Percentiles rank a stretch among this genome's conserved stretches.
Evolutionary conservation across 345 rosid species (phyloP).

Genomic region (Odontarrhena argentea): DNA sequence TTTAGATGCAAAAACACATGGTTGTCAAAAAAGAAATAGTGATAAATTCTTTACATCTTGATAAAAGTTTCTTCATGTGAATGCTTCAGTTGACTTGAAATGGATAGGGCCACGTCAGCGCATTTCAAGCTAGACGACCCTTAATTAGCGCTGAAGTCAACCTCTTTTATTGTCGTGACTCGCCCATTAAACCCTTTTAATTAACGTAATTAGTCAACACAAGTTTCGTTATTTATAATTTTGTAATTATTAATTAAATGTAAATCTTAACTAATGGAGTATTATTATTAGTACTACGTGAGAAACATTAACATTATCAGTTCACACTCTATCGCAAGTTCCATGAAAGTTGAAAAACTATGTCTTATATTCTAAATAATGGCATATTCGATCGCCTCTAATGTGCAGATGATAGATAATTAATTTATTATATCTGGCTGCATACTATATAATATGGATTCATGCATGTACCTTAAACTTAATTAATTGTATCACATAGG

Average conservation of each 20-base stretch:
- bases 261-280: not conserved
- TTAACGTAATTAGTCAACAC: not conserved
- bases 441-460: too few relatives aligned
- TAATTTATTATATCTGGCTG: not conserved
- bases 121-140: slow-evolving; percentile 13
- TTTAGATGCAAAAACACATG: not conserved
- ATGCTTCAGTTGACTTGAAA: slow-evolving; percentile 35
- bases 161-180: slow-evolving; percentile 33
- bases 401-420: not conserved
- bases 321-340: not conserved
- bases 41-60: not conserved
- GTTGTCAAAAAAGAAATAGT: slow-evolving; percentile 2
- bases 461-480: too few relatives aligned
- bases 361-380: slow-evolving; percentile 1
- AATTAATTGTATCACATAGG: too few relatives aligned
- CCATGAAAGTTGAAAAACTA: slow-evolving; percentile 16
- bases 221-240: not conserved
- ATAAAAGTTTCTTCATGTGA: slow-evolving; percentile 10
- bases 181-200: not conserved
- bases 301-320: not conserved
- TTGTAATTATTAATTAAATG: not conserved
- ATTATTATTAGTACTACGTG: not conserved
- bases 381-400: slow-evolving; percentile 8
- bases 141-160: slow-evolving; percentile 31
- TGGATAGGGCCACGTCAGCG: slow-evolving; percentile 30